Base-by-base conservation (phyloP, 1,284 basidiomycete species). In the Cystobasidium sp. region DNA sequence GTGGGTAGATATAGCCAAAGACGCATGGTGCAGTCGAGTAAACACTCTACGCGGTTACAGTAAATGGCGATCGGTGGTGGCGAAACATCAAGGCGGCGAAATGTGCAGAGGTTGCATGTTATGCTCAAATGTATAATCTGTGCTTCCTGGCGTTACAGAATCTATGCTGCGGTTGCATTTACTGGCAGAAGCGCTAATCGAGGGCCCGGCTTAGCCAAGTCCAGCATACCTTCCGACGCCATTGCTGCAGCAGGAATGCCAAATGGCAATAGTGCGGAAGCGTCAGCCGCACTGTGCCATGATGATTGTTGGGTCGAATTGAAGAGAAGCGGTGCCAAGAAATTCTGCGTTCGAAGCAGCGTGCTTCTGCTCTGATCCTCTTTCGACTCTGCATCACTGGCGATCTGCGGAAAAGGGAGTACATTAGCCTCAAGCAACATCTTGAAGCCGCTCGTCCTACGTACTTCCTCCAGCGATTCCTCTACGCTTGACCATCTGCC, bases 121-220 rank as follows among this genome's bases (percentile, higher is more conserved):
- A 9, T 12, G 31, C 22, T 24, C 22, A 37, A 12, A 56, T 56
- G 9, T 39, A 62, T n/a, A 44, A 14, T 31, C 31, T 31, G 31
- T 31, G n/a, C 31, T 5, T 31, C 31, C 31, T 31, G 5, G 31
- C 31, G 31, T 31, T 31, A 31, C 31, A 31, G 31, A 31, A 31
- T 31, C 51, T 64, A 71, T 3, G 69, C 61, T 37, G 69, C 69
- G 24, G 69, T 58, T 12, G 62, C 53, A 20, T 65, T 66, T 3
- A 73, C 56, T 24, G 62, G 70, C 39, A 73, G 41, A 6, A 73
- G 41, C 39, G 70, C 63, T n/a, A 73, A 64, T 43, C 70, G 37
- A 9, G 70, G 62, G 14, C 70, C 70, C 4, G 70, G 70, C 43
- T 66, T 73, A 5, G 70, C 41, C 5, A 73, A 18, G 22, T 73